A percentile compares a stretch with the other conserved stretches of the same genome.
Evolutionary conservation across 2,329 filamentous ascomycete genomes (phyloP).

Genomic region (Aspergillus aculeatus): DNA sequence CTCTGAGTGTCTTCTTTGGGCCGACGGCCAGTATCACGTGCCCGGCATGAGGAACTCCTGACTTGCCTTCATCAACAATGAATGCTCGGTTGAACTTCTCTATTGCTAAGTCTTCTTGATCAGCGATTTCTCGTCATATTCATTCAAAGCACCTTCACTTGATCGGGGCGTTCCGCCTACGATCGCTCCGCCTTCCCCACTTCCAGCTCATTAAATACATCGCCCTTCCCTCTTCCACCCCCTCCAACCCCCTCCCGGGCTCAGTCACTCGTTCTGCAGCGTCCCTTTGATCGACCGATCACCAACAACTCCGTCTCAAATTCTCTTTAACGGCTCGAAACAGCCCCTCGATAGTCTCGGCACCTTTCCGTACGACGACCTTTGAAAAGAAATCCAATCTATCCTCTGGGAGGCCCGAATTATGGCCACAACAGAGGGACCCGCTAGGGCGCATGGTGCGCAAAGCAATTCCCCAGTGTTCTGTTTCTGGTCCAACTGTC

Average conservation of each 20-base stretch:
- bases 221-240: background rate
- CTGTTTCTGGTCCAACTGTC: background rate
- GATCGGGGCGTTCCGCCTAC: background rate
- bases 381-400: background rate
- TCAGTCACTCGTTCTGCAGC: constrained; percentile 1
- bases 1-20: background rate
- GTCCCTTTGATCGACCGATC: background rate
- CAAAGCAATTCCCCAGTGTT: constrained; percentile 5
- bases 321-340: background rate
- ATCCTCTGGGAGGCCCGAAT: constrained; percentile 10
- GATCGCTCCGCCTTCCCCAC: background rate
- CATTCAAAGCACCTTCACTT: background rate
- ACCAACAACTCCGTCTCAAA: background rate
- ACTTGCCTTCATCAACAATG: background rate
- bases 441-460: constrained; percentile 48
- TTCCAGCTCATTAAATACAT: background rate
- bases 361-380: background rate
- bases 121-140: background rate
- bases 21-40: constrained; percentile 12
- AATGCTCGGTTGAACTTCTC: background rate
- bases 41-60: constrained; percentile 1
- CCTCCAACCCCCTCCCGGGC: background rate
- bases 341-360: background rate
- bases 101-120: background rate
- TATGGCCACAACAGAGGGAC: constrained; percentile 36